Evolutionary conservation across 169 alveolate genomes (phyloP).

Genomic region (Cryptosporidium canis): DNA sequence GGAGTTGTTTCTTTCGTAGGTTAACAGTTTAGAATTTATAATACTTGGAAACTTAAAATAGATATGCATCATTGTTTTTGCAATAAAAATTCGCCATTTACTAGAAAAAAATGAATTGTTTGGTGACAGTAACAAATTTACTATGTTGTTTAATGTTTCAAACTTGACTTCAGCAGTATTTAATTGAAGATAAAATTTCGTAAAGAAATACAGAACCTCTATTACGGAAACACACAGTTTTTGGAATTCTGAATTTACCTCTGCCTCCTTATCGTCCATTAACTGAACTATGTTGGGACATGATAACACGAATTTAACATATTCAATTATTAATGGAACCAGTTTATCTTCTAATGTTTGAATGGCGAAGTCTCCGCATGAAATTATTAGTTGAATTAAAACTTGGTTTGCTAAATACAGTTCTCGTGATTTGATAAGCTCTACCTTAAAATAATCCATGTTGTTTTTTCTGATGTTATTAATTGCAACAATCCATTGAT

Average conservation of each 20-base stretch:
- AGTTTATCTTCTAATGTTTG: slow-evolving; percentile 14
- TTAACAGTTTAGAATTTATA: not conserved
- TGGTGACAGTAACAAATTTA: slow-evolving; percentile 6
- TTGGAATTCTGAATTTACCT: slow-evolving; percentile 16
- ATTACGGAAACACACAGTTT: slow-evolving; percentile 4
- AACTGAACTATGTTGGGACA: not conserved
- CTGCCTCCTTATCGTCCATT: slow-evolving; percentile 54
- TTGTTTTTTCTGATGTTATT: not conserved
- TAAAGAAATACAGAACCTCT: slow-evolving; percentile 21
- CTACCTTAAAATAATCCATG: not conserved
- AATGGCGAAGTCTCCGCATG: not conserved
- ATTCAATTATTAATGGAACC: not conserved
- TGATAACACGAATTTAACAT: not conserved
- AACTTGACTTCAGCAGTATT: not conserved
- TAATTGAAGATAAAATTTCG: slow-evolving; percentile 9
- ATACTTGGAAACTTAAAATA: slow-evolving; percentile 1
- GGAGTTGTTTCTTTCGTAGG: not conserved
- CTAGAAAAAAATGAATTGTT: not conserved
- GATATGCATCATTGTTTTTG: slow-evolving; percentile 4
- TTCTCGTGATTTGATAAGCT: slow-evolving; percentile 6
- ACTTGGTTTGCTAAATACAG: not conserved
- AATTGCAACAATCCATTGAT: slow-evolving; percentile 2
- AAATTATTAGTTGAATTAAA: slow-evolving; percentile 4
- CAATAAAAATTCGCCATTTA: not conserved
- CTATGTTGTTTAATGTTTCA: slow-evolving; percentile 2